phyloP scores from a whole-genome alignment of 2,329 filamentous ascomycete species.

The Ophiosphaerella korrae region DNA sequence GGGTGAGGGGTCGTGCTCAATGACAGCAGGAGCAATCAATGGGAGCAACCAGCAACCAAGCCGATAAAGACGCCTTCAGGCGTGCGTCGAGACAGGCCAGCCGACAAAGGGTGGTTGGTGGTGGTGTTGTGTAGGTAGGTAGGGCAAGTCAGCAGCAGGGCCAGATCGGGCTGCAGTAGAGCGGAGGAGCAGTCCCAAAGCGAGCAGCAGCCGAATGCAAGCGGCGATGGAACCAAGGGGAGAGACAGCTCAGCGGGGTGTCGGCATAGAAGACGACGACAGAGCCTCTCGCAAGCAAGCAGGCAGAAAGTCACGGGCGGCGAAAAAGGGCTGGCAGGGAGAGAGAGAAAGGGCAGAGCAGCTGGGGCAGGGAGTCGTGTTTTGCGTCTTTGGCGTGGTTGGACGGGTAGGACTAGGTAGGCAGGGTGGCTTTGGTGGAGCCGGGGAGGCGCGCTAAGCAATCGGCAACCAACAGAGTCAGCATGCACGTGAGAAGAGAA shows the following conservation, averaged over 20 bases:
- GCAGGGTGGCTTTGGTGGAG: constrained; percentile 15
- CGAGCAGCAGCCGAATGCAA: constrained; percentile 13
- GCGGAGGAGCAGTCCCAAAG: constrained; percentile 18
- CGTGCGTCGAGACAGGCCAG: constrained; percentile 2
- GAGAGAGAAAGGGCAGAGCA: too few relatives aligned
- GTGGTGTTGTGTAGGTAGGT: background rate
- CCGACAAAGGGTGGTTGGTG: too few relatives aligned
- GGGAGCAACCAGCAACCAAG: constrained; percentile 1
- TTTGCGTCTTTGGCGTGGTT: constrained; percentile 11
- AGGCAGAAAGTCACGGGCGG: constrained; percentile 8
- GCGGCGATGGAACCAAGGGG: constrained; percentile 12
- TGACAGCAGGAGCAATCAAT: background rate
- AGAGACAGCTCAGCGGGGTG: constrained; percentile 6
- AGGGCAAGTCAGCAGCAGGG: constrained; percentile 11
- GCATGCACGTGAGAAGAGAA: constrained; percentile 19
- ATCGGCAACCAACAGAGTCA: constrained; percentile 12
- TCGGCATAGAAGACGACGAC: background rate
- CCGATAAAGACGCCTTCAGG: constrained; percentile 1
- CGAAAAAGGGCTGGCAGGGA: constrained; percentile 6
- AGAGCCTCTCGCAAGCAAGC: too few relatives aligned
- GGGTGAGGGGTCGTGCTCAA: constrained; percentile 25
- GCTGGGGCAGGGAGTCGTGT: constrained; percentile 8
- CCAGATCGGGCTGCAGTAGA: constrained; percentile 23
- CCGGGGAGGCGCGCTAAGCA: constrained; percentile 15
- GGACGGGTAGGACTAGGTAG: background rate